Base-by-base conservation (phyloP, 331 rosid genomes). In the Dryas integrifolia region DNA sequence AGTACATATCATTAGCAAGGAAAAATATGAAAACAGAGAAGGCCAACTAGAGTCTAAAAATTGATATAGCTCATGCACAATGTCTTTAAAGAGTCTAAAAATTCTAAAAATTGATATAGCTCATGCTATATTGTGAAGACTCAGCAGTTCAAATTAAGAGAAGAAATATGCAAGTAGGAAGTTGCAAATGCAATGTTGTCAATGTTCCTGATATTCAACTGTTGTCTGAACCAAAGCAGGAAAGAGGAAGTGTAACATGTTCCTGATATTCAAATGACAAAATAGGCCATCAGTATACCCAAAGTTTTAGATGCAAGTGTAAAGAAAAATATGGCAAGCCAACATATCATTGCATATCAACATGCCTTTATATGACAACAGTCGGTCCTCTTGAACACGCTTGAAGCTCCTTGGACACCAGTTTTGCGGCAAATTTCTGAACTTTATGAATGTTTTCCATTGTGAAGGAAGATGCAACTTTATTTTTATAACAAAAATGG, bases 401-500 rank as follows among this genome's bases (percentile, higher is more conserved):
- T 72, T 70, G 85, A 69, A 89, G 75, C 88, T 76, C 85, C 81
- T 84, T 82, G 35, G 86, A 76, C 88, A 79, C 41, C 91, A 89
- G 69, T 69, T 79, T 76, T 58, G 85, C 80, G 47, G 95, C 91
- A 72, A 89, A 85, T 56, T 81, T 86, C 90, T 89, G 96, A 83
- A 89, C 86, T 82, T 86, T 88, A 70, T 70, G 81, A 50, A 94
- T 86, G 95, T 91, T 81, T 56, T 45, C 60, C 68, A 14, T 53
- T 30, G 75, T 89, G 58, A 88, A 89, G 96, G 90, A 82, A 82
- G 48, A 55, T 74, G 78, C 74, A 78, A 53, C 69, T 74, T 48
- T 56, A 35, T 56, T 30, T 24, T 9, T 46, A 40, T 6, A 38
- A 8, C 49, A 38, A 6, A 67, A 38, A 38, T 26, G 76, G 56